phyloP scores from a whole-genome alignment of 257 asterid species.

The Paulownia fortunei region DNA sequence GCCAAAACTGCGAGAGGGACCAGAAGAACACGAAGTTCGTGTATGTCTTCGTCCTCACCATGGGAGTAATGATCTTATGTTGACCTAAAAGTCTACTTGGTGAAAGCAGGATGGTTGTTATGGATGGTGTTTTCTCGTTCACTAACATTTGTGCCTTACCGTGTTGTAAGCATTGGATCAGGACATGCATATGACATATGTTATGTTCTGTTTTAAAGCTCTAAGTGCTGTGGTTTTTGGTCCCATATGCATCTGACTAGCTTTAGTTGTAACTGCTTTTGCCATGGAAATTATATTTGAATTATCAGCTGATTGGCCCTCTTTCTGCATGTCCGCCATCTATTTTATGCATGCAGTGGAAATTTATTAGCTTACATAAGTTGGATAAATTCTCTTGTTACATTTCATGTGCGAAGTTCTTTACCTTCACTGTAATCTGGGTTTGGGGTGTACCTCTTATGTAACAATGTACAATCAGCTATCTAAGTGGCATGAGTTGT shows the following conservation, averaged over 20 bases:
- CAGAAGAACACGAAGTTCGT: slow-evolving; percentile 57
- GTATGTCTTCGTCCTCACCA: slow-evolving; percentile 59
- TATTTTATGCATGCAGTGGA: neutral
- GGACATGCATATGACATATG: slow-evolving; percentile 6
- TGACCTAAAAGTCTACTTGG: slow-evolving; percentile 34
- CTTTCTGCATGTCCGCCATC: neutral
- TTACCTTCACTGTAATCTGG: neutral
- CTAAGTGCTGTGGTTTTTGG: slow-evolving; percentile 32
- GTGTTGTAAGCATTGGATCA: neutral
- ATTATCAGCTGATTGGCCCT: slow-evolving; percentile 5
- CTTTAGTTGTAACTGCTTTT: slow-evolving; percentile 27
- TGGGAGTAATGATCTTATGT: slow-evolving; percentile 49
- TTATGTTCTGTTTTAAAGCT: neutral
- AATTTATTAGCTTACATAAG: neutral
- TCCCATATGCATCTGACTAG: slow-evolving; percentile 23
- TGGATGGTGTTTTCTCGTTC: neutral
- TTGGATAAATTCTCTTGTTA: neutral
- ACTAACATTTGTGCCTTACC: slow-evolving; percentile 3
- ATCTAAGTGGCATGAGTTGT: neutral
- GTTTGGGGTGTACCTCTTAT: neutral
- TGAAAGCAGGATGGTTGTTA: neutral
- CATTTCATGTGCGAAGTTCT: no score
- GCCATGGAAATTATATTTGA: slow-evolving; percentile 25
- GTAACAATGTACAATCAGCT: neutral
- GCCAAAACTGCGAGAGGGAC: slow-evolving; percentile 52